phyloP scores from a whole-genome alignment of 306 rosid species.

The Lupinus albus region DNA sequence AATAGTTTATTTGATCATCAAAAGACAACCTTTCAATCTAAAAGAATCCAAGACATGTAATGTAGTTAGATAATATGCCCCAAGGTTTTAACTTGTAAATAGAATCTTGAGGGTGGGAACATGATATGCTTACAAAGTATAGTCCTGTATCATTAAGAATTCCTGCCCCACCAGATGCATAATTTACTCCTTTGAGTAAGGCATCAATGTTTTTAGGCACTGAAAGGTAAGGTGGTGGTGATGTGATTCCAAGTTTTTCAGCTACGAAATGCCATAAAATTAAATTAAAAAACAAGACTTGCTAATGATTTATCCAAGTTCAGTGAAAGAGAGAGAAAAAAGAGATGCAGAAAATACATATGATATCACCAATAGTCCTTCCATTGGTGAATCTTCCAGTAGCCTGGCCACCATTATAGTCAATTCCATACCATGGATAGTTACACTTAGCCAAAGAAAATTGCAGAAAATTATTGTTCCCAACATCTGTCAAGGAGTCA shows the following conservation, averaged over 20 bases:
- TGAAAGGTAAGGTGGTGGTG: conserved; percentile 81
- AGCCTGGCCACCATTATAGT: conserved; percentile 66
- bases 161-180: conserved; percentile 95
- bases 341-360: conserved; percentile 47
- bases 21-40: conserved; percentile 77
- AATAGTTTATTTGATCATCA: conserved; percentile 71
- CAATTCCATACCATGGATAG: conserved; percentile 87
- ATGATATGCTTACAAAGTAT: conserved; percentile 63
- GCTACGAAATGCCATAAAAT: conserved; percentile 51
- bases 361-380: conserved; percentile 81
- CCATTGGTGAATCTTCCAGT: conserved; percentile 92
- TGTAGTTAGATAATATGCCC: background rate
- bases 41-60: background rate
- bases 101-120: background rate
- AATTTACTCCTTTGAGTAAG: conserved; percentile 69
- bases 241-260: conserved; percentile 63
- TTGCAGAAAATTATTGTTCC: conserved; percentile 75
- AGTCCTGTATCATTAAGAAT: conserved; percentile 85
- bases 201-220: conserved; percentile 60
- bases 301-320: background rate
- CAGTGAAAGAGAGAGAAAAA: background rate
- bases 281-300: background rate
- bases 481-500: conserved; percentile 84
- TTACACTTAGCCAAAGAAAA: conserved; percentile 75
- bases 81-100: background rate